Base-by-base conservation (phyloP, 768 basidiomycete species). In the Hypsizygus marmoreus region DNA sequence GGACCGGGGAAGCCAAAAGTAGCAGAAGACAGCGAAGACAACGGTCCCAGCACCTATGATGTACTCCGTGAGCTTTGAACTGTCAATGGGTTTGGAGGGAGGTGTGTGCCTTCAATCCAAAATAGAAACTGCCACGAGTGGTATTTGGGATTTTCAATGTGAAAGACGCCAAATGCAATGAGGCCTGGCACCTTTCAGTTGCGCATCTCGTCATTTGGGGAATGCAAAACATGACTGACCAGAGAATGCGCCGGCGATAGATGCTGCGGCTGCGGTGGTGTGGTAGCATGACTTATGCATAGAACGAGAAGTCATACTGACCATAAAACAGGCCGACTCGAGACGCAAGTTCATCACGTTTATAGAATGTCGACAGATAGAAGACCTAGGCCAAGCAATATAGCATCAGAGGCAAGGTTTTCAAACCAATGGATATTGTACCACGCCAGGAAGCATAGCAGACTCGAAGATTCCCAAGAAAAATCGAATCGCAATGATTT, bases 281-380 rank as follows among this genome's bases (percentile, higher is more conserved):
- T n/a, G n/a, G n/a, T n/a, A 50, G 19, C 30, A 26, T 13, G 8
- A 26, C 10, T 17, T 14, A 4, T 22, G 14, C 11, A 12, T 7
- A 13, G 31, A 33, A 7, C 2, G 9, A 22, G 13, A 19, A 23
- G 14, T 10, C 8, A 4, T 23, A 40, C 47, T 46, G 54, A 65
- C 72, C 76, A 53, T 79, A 79, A 54, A 78, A 80, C 2, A 76
- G 43, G 17, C 75, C 76, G 14, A 80, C 61, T 3, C 77, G 64
- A 12, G 71, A 71, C n/a, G 76, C 77, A 6, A 80, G 62, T 55
- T 80, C 78, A 35, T 72, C 66, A 25, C 78, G 61, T 49, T 70
- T 75, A 57, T 78, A 78, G 47, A 77, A 77, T 1, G 74, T 75
- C 2, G 74, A 75, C n/a, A 79, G 63, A 53, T 77, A 77, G 55